Base-by-base conservation (phyloP, 2,329 filamentous ascomycete species). In the Fusarium longipes region DNA sequence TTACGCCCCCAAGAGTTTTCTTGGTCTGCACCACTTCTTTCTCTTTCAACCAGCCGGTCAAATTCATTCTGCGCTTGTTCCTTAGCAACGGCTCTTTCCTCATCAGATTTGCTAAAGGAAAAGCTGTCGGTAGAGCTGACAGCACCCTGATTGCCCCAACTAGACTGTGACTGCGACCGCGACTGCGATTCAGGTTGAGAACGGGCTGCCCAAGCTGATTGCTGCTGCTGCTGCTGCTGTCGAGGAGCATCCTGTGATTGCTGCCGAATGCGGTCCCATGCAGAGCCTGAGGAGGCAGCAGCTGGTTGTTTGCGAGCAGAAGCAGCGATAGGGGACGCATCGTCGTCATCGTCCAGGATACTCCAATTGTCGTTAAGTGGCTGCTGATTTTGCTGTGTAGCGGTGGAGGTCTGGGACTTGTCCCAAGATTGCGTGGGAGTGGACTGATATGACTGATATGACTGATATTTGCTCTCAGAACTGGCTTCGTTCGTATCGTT, bases 51-150 rank as follows among this genome's bases (percentile, higher is more conserved):
- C 57, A 85, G 75, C 20, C 76, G 76, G 59, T 86, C 84, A 65
- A 86, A 86, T 29, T 86, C 82, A 58, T 76, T 79, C 58, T 86
- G 84, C 8, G 84, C 83, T 63, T 82, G 78, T 10, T 78, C 77
- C 70, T 80, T 84, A 40, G 77, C 78, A 17, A 75, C 70, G 5
- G 70, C 65, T 57, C 71, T 78, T 22, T 82, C 79, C 53, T 78
- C 77, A 10, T 82, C 81, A 3, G 73, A 61, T 5, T 67, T 63
- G 5, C 77, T 75, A 57, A 77, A 83, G 0, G 76, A 67, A 60
- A 77, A 82, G 32, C 67, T 72, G 9, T 77, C 73, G 8, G 56
- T 67, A 7, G 67, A 68, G 10, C 54, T 59, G 32, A 60, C 59
- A 8, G 64, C 72, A 24, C 79, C 75, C 6, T 75, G 70, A 43